Percentiles rank a stretch among this genome's conserved stretches.
Conservation (phyloP, 345 rosid genomes). For the Ricinus communis region DNA sequence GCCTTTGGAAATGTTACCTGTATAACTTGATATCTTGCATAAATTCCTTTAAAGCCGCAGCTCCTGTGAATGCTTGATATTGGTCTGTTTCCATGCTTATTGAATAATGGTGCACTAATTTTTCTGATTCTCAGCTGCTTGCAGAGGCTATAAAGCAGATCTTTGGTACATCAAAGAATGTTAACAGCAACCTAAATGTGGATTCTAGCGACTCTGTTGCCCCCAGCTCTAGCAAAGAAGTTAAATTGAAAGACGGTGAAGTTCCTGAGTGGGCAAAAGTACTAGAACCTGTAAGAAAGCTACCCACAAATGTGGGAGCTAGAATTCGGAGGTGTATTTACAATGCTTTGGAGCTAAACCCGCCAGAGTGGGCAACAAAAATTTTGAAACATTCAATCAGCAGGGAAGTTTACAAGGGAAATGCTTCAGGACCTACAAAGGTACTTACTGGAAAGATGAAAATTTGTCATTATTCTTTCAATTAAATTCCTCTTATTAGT, state of each 20-base stretch:
- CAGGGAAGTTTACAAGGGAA: constrained; percentile 43
- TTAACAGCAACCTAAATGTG: constrained; percentile 17
- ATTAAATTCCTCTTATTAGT: neutral
- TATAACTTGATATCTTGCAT: neutral
- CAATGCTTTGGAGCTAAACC: constrained; percentile 34
- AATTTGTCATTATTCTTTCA: neutral
- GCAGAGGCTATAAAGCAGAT: constrained; percentile 43
- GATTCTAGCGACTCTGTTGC: constrained; percentile 19
- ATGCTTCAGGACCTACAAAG: constrained; percentile 50
- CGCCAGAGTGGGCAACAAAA: constrained; percentile 42
- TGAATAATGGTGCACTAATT: constrained; percentile 22
- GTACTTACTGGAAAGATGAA: constrained; percentile 9
- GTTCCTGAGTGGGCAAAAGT: constrained; percentile 40
- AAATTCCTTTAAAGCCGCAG: neutral
- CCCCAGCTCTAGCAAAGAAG: constrained; percentile 6
- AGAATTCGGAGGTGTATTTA: constrained; percentile 36
- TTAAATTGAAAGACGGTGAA: constrained; percentile 16
- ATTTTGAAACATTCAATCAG: constrained; percentile 38
- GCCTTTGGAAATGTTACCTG: neutral
- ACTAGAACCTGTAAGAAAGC: constrained; percentile 38
- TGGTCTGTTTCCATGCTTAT: constrained; percentile 13
- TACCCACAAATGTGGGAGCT: constrained; percentile 46
- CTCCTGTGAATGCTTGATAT: neutral
- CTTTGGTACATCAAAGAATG: constrained; percentile 29
- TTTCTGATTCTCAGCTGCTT: constrained; percentile 37